Evolutionary conservation across 352 stramenopile species (phyloP).

Genomic region (Phytophthora brassicae): DNA sequence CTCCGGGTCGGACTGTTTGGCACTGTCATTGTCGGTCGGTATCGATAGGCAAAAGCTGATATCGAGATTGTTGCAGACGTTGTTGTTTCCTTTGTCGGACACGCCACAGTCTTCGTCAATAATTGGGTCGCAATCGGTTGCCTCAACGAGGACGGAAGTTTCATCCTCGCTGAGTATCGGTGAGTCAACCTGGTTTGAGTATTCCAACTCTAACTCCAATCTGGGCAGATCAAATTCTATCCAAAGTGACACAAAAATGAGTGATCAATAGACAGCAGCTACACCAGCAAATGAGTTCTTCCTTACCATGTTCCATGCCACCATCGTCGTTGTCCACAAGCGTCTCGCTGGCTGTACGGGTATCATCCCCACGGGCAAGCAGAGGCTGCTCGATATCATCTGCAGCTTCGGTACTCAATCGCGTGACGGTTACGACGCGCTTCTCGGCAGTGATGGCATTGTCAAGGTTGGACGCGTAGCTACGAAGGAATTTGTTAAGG

Average conservation of each 20-base stretch:
- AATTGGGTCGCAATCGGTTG: conserved; percentile 18
- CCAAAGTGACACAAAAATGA: background rate
- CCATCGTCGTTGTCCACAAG: conserved; percentile 3
- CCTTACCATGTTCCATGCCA: conserved; percentile 22
- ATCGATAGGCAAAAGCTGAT: conserved; percentile 5
- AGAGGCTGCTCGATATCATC: conserved; percentile 19
- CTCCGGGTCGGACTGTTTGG: conserved; percentile 26
- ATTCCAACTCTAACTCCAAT: conserved; percentile 24
- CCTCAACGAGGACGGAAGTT: conserved; percentile 2
- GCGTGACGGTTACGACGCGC: conserved; percentile 2
- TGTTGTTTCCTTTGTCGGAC: conserved; percentile 29
- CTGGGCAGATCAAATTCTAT: conserved; percentile 38
- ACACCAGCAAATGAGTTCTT: background rate
- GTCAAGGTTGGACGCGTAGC: conserved; percentile 70
- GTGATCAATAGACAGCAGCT: background rate
- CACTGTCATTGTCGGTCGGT: conserved; percentile 1
- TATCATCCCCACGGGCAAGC: conserved; percentile 10
- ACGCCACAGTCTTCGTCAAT: conserved; percentile 2
- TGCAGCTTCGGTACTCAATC: conserved; percentile 21
- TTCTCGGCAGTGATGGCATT: conserved; percentile 22
- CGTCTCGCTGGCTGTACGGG: background rate
- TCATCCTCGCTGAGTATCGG: conserved; percentile 16
- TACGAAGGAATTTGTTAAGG: conserved; percentile 64
- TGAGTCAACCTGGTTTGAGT: conserved; percentile 62
- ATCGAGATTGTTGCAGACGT: conserved; percentile 1